Base-by-base conservation (phyloP, 2,329 filamentous ascomycete species). In the Gaeumannomyces tritici region DNA sequence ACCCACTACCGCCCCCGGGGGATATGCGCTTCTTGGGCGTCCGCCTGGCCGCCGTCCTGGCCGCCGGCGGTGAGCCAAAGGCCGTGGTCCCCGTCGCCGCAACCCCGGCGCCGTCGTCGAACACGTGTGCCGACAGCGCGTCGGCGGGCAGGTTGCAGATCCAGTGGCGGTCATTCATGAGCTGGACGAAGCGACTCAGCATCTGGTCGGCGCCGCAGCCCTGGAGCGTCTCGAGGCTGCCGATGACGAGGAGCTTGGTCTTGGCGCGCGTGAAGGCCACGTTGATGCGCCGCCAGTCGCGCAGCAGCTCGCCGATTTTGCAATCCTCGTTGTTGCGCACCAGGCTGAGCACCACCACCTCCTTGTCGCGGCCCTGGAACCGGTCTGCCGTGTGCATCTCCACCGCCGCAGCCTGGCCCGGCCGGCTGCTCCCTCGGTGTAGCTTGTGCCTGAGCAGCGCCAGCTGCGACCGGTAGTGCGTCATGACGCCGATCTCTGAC, bases 301-400 rank as follows among this genome's bases (percentile, higher is more conserved):
- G 90, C 31, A 99, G 80, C 57, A 99, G 75, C 62, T 98, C 95
- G 24, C 95, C 95, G n/a, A 99, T 93, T 60, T 83, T 85, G 65
- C 87, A 85, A 1, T 83, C 82, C 27, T 93, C 87, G 69, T 99
- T 99, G 72, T 87, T 93, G 33, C 95, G 85, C 18, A 98, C 95
- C 33, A 96, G 87, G 62, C 86, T 91, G 11, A 99, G 82, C 18
- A 99, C 85, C 0, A 98, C 84, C 3, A 96, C 88, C 70, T 96
- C 92, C 72, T 99, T 99, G 75, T 99, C 95, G 12, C 95, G 85
- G 8, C 95, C 95, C 73, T 99, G 95, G 74, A 96, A 99, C 57
- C 93, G 91, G 75, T 99, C 95, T 3, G 95, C 93, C 0, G 95
- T 98, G 74, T 99, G 92, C 83, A 98, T 92, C 75, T 99, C 95